A percentile compares a stretch with the other conserved stretches of the same genome.
phyloP scores from a whole-genome alignment of 192 early-diverging fungal species.

The Martensiomyces pterosporus region DNA sequence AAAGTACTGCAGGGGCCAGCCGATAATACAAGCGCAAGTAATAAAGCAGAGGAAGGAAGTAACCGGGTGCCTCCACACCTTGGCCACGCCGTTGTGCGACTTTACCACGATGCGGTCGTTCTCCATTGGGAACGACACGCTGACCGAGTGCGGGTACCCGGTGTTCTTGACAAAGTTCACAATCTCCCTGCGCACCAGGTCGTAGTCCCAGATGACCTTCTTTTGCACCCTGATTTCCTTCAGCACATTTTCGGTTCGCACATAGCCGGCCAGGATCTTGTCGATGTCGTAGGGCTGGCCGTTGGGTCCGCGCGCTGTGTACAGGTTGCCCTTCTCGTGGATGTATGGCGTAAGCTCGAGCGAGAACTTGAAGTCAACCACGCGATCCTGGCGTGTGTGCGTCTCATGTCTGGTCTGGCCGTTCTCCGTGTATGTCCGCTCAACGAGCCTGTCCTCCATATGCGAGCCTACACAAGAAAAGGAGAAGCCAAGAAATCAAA shows the following conservation, averaged over 20 bases:
- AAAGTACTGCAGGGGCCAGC: constrained; percentile 37
- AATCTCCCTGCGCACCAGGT: constrained; percentile 26
- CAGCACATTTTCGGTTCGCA: constrained; percentile 23
- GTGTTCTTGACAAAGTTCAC: constrained; percentile 8
- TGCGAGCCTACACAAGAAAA: constrained; percentile 26
- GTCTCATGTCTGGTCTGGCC: constrained; percentile 10
- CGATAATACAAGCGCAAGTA: constrained; percentile 35
- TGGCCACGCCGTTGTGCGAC: constrained; percentile 14
- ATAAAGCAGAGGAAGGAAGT: constrained; percentile 38
- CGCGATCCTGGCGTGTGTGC: constrained; percentile 14
- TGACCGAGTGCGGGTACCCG: constrained; percentile 44
- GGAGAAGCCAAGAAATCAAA: no score
- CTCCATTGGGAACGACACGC: constrained; percentile 34
- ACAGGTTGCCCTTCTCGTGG: constrained; percentile 34
- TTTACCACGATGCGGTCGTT: constrained; percentile 28
- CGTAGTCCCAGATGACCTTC: constrained; percentile 50
- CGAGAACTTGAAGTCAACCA: constrained; percentile 40
- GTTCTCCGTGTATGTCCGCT: constrained; percentile 4
- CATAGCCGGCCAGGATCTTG: constrained; percentile 25
- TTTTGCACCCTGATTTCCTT: constrained; percentile 42
- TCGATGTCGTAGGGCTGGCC: constrained; percentile 37
- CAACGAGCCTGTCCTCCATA: constrained; percentile 8
- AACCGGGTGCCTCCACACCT: constrained; percentile 36
- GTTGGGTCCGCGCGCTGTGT: constrained; percentile 15
- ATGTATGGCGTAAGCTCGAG: constrained; percentile 44